Evolutionary conservation across 352 stramenopile species (phyloP).

Genomic region (Globisporangium carolinianum): DNA sequence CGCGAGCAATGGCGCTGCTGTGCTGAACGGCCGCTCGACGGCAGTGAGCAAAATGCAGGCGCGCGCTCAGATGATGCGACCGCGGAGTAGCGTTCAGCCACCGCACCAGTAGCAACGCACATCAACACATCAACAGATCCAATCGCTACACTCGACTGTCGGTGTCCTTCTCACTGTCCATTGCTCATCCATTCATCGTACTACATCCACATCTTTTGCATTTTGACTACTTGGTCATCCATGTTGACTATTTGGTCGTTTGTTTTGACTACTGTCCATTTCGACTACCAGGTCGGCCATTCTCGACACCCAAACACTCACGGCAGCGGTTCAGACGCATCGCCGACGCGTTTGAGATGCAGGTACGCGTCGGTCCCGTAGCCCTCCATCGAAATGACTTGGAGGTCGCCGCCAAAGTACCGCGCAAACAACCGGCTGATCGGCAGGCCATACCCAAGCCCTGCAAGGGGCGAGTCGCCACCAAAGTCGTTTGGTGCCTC

Average conservation of each 20-base stretch:
- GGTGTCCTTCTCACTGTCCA: too few relatives aligned
- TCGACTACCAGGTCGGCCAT: too few relatives aligned
- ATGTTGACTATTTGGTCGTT: too few relatives aligned
- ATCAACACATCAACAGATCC: background rate
- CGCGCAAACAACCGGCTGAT: conserved; percentile 96
- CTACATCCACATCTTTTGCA: background rate
- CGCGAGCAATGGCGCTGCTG: background rate
- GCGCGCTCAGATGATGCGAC: conserved; percentile 47
- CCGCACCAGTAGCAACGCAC: conserved; percentile 1
- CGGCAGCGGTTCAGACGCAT: conserved; percentile 83
- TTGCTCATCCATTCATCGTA: background rate
- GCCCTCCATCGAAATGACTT: conserved; percentile 99
- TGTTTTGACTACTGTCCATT: too few relatives aligned
- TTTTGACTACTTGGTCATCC: too few relatives aligned
- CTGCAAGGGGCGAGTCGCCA: conserved; percentile 88
- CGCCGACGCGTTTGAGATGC: conserved; percentile 89
- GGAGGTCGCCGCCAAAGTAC: conserved; percentile 99
- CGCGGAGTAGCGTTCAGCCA: conserved; percentile 26
- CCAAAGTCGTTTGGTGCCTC: conserved; percentile 85
- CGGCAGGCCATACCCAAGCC: conserved; percentile 95
- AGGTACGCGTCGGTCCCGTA: conserved; percentile 98
- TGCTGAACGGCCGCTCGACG: conserved; percentile 5
- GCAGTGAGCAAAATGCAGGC: conserved; percentile 42
- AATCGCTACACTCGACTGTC: too few relatives aligned
- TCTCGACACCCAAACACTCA: conserved; percentile 14